Evolutionary conservation across 345 rosid species (phyloP).

Genomic region (Bruguiera parviflora): DNA sequence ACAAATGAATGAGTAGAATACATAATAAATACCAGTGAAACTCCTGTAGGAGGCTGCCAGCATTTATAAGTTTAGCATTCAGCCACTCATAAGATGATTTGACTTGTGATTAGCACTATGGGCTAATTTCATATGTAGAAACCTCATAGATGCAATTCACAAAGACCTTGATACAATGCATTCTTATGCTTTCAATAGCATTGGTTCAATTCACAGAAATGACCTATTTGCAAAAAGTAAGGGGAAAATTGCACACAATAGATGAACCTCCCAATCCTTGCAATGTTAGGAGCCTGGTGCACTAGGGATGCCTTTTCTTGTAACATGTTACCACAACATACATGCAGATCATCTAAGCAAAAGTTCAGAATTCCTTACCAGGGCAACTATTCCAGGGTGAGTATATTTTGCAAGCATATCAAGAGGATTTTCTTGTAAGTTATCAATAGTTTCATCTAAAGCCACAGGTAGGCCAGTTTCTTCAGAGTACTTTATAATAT

Average conservation of each 20-base stretch:
- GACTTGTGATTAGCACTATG: not conserved
- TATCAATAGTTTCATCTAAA: conserved; percentile 81
- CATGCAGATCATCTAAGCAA: conserved; percentile 2
- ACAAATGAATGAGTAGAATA: not conserved
- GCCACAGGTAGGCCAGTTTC: conserved; percentile 91
- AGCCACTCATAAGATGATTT: conserved; percentile 3
- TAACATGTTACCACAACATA: conserved; percentile 4
- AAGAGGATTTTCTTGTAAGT: conserved; percentile 48
- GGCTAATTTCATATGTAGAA: not conserved
- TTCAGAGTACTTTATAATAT: conserved; percentile 77
- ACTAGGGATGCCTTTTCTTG: not conserved
- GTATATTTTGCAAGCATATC: conserved; percentile 52
- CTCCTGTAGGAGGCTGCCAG: not conserved
- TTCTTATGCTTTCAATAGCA: not conserved
- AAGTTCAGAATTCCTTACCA: conserved; percentile 49
- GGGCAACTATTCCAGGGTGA: conserved; percentile 81
- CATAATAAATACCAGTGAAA: conserved; percentile 1
- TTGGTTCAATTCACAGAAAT: not conserved
- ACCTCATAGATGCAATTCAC: not conserved
- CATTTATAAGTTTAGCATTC: not conserved
- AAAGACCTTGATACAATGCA: not conserved
- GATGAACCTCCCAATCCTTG: too few relatives aligned
- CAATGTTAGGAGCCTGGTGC: too few relatives aligned
- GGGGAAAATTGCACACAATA: too few relatives aligned
- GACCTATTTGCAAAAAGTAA: too few relatives aligned